Evolutionary conservation across 805 yeast species (phyloP), one percentile per base, ranked within the genome.

Genomic region (Scheffersomyces spartinae): DNA sequence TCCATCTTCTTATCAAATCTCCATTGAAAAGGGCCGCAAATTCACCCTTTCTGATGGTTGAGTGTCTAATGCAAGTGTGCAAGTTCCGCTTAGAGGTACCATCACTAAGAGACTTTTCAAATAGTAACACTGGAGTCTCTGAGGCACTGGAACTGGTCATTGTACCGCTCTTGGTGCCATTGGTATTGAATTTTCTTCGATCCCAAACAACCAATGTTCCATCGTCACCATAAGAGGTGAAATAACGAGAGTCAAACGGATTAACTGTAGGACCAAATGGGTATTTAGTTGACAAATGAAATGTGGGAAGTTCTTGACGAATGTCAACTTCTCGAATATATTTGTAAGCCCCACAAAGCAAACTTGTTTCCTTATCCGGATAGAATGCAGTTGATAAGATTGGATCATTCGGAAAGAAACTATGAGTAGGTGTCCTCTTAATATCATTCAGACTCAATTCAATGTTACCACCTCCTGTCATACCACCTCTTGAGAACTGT

Each of bases 181-280:
- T 47, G 13, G 48, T 39, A 0, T 61, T 47, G 23, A 81, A 45
- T 35, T 67, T 74, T 35, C 94, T 58, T 34, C 83, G 62, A 45
- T 81, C 94, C 82, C 86, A 86, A 6, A 86, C 61, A 0, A 88
- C 76, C 25, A 85, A 52, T 0, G 91, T 70, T 2, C 95, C 94
- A 41, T 81, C 88, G 38, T 85, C 95, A 26, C 82, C 71, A 34
- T 70, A 70, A 0, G 93, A 74, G 10, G 83, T 71, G 47, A 86
- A 82, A 33, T 69, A 62, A 47, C 70, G 65, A 8, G 64, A 64
- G 40, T 74, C 72, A 42, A 71, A 71, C 3, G 80, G 88, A 43
- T 82, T 86, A 16, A 75, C 57, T 6, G 69, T 61, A 23, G 86
- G 62, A 11, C 79, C 79, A 38, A 71, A 61, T 0, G 85, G 72